Evolutionary conservation across 208 protist species (phyloP), one percentile per base, ranked within the genome.

Genomic region (Trypanosoma brucei): DNA sequence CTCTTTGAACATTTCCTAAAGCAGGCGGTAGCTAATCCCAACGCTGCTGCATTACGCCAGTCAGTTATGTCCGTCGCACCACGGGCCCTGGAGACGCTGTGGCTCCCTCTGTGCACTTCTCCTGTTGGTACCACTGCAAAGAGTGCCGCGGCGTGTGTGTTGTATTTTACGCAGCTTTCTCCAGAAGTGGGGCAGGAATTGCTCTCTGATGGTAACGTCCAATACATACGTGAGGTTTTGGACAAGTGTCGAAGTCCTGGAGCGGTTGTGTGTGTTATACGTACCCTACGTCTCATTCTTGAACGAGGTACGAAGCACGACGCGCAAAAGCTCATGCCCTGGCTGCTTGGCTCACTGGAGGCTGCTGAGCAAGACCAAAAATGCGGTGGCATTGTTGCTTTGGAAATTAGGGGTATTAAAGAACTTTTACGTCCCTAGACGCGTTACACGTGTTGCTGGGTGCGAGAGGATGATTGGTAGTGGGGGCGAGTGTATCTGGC

Each of bases 41-140:
- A 59, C 13, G 72, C 81, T n/a, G 70, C 61, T 1, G 59, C 72
- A 35, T 64, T 68, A 14, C 55, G 62, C 55, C 70, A 83, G 70
- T 88, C 78, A 45, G 51, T 78, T 1, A 44, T 54, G 33, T 71
- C 83, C 3, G 50, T 78, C 0, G 44, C 74, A 36, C 72, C 70
- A 22, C 66, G 75, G 33, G 72, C 62, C 6, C 61, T 93, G 34
- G 55, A 68, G 30, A 44, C 45, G 31, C 56, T 88, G 2, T 80
- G 84, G 62, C 59, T 93, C 37, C 83, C 83, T 1, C 68, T 90
- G 22, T 88, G 81, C 55, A 40, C 37, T 6, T 68, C 72, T 59
- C 57, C 58, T 35, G 3, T 66, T 56, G 52, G 55, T 39, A 45
- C 54, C 35, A 46, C 39, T 74, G 51, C 75, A 58, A 78, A 85